Conservation (phyloP, 2,329 filamentous ascomycete species). For the Geoglossum cookeanum region DNA sequence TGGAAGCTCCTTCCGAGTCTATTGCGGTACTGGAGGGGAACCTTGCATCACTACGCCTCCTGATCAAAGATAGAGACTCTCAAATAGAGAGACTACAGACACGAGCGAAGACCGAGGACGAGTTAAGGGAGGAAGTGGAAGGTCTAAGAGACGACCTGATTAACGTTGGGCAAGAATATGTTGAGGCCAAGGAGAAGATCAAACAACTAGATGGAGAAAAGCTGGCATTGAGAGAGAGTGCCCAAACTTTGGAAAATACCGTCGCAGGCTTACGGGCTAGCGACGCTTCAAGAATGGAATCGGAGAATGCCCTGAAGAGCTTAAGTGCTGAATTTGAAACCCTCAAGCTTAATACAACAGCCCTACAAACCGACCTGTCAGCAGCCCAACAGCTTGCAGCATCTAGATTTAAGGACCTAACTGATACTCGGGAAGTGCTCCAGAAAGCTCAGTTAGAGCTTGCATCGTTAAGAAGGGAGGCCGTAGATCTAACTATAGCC, state of each 20-base stretch:
- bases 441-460: conserved; percentile 79
- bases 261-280: conserved; percentile 15
- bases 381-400: conserved; percentile 76
- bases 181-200: conserved; percentile 58
- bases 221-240: conserved; percentile 39
- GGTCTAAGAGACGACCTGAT: conserved; percentile 62
- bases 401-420: conserved; percentile 71
- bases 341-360: conserved; percentile 48
- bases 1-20: not conserved
- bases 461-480: conserved; percentile 57
- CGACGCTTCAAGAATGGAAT: conserved; percentile 28
- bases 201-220: conserved; percentile 55
- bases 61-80: conserved; percentile 38
- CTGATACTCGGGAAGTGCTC: conserved; percentile 58
- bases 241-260: conserved; percentile 45
- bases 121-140: conserved; percentile 70
- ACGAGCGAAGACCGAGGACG: conserved; percentile 57
- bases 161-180: conserved; percentile 63
- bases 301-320: conserved; percentile 28
- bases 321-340: conserved; percentile 48
- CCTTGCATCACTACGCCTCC: conserved; percentile 13
- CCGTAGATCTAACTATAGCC: conserved; percentile 49
- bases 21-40: conserved; percentile 14
- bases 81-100: conserved; percentile 53
- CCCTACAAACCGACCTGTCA: conserved; percentile 63